Base-by-base conservation (phyloP, 176 grass and related monocot species). In the Chloris gayana region DNA sequence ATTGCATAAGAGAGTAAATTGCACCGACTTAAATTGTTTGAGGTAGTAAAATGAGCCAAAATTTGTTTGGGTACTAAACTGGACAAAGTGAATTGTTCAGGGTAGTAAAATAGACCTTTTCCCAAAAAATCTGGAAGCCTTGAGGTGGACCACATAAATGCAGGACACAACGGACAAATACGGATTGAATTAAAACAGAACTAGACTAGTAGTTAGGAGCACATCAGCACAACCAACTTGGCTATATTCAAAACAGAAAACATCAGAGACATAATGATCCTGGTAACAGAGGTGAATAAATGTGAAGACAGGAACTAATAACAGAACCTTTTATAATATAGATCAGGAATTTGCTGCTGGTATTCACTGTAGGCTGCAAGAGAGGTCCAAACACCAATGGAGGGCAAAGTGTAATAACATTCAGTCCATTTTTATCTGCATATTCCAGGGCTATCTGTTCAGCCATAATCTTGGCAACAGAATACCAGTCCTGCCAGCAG, bases 401-500 rank as follows among this genome's bases (percentile, higher is more conserved):
- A 37, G 87, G 87, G 46, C 54, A 85, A 47, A 89, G 19, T 50
- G 87, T 69, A 19, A 42, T 49, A 42, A 89, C 72, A 24, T 14
- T 34, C 21, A 85, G 14, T 6, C 73, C 73, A 67, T 82, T 77
- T 65, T 89, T 78, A 46, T 82, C 34, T 21, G 33, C 82, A 37
- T 72, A 81, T 2, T 88, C 82, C 51, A 81, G 65, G 21, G 89
- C 85, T 25, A 45, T 67, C 21, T 62, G 49, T 60, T 91, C 89
- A 29, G 82, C 85, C 30, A 73, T 24, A 3, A 53, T 82, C 61
- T 91, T 91, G 60, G 85, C 73, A 78, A 63, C 71, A 51, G 0
- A 0, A 26, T 91, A 91, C 85, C 85, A 91, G 18, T 75, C 31
- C 85, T 91, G 39, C 19, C 42, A 84, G 15, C 12, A 66, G 12